These are phyloP conservation scores for Backusella australiensis DNA, from an alignment of 192 early-diverging fungal species.

Conservation along the genomic window DNA sequence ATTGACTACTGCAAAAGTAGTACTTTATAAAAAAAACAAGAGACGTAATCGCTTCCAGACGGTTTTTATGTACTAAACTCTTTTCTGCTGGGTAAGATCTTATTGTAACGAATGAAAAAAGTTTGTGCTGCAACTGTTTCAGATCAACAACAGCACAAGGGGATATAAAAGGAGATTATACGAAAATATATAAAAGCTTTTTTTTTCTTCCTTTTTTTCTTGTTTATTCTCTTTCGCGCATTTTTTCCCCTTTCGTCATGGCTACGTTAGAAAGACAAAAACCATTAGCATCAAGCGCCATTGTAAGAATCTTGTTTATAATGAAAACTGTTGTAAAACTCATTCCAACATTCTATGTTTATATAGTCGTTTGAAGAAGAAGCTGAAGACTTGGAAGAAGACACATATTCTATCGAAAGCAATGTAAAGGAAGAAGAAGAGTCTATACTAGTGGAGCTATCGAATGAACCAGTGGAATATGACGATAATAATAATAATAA, in stretches of 20 bases:
- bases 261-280: constrained; percentile 16
- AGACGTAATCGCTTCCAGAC: background rate
- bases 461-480: background rate
- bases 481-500: background rate
- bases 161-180: background rate
- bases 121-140: background rate
- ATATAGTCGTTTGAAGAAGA: constrained; percentile 2
- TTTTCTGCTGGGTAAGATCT: background rate
- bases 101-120: constrained; percentile 1
- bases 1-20: background rate
- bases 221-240: background rate
- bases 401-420: background rate
- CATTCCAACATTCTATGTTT: background rate
- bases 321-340: background rate
- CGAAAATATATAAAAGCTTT: background rate
- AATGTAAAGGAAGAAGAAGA: background rate
- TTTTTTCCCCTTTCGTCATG: constrained; percentile 10
- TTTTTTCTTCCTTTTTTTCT: constrained; percentile 7
- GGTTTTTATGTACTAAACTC: background rate
- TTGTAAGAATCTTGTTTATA: background rate
- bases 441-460: background rate
- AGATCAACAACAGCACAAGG: background rate
- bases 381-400: background rate
- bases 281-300: constrained; percentile 5
- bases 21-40: background rate